A percentile compares a stretch with the other conserved stretches of the same genome.
Conservation (phyloP, 768 basidiomycete species). For the Brasilioporus rufonigricans region DNA sequence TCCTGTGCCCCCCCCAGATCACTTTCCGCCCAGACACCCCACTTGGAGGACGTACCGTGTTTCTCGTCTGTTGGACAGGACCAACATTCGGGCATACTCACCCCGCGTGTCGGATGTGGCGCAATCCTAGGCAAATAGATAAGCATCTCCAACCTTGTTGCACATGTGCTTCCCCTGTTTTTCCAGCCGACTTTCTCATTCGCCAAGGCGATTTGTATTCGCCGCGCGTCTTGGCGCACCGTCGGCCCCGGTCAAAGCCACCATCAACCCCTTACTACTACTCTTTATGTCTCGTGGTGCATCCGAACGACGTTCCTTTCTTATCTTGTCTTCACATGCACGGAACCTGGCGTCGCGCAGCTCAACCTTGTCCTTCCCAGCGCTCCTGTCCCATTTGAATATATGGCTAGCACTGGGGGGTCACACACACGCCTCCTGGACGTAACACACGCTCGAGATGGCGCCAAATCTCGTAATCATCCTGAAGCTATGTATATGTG, state of each 20-base stretch:
- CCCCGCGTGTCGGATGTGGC: conserved; percentile 14
- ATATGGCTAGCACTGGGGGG: not conserved
- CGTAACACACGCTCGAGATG: conserved; percentile 12
- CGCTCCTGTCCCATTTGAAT: conserved; percentile 2
- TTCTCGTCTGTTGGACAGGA: not conserved
- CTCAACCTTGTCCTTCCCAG: conserved; percentile 4
- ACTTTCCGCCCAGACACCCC: too few species aligned
- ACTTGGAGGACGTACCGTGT: too few species aligned
- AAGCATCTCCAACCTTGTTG: not conserved
- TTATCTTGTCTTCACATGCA: conserved; percentile 7
- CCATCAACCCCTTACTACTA: conserved; percentile 9
- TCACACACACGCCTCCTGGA: conserved; percentile 12
- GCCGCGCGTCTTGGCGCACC: conserved; percentile 7
- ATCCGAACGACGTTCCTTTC: conserved; percentile 3
- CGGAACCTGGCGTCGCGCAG: not conserved
- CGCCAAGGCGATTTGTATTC: not conserved
- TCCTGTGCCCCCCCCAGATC: too few species aligned
- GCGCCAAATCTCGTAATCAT: conserved; percentile 17
- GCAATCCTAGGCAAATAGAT: conserved; percentile 1
- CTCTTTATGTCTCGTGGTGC: not conserved
- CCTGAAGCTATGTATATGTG: conserved; percentile 1
- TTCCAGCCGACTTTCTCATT: not conserved
- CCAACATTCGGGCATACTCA: not conserved
- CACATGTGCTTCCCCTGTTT: not conserved
- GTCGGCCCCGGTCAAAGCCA: conserved; percentile 11